Evolutionary conservation across 352 stramenopile species (phyloP), one percentile per base, ranked within the genome.

Genomic region (Phytophthora aleatoria): DNA sequence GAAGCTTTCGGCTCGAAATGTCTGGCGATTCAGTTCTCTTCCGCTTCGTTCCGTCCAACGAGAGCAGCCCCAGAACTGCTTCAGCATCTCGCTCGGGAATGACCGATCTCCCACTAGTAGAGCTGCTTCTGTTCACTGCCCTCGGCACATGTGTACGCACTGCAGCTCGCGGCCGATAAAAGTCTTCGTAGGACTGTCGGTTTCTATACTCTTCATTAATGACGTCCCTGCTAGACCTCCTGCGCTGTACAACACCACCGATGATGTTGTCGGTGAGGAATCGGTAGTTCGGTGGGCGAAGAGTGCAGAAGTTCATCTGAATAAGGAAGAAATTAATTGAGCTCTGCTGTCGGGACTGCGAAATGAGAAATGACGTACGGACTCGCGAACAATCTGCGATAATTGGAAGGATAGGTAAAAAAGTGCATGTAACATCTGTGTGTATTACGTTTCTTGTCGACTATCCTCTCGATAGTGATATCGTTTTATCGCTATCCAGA

Each of bases 291-390:
- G 59, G 59, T 26, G 59, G 59, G n/a, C 59, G 59, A 2, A 67
- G 50, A 20, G 43, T 55, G 42, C 41, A 50, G 42, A 43, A 61
- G 27, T 61, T 27, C 59, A 67, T 67, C 31, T 26, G 7, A 27
- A 16, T 10, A 1, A 13, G 24, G 26, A 27, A 31, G 35, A 45
- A 56, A 45, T 57, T 28, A 48, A 24, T 33, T 58, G 39, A 3
- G 0, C 49, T 64, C 27, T 50, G 27, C 2, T 65, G 26, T 43
- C 39, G 30, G 47, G 54, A 33, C 49, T 52, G 57, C 49, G 45
- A 59, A 65, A 53, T 47, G 57, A 59, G 48, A 65, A 65, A 59
- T 65, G 57, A 53, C 16, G 49, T 58, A 47, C 33, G 15, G 28
- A 52, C 41, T 33, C 35, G 9, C 41, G 7, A 8, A 57, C 57